These are phyloP conservation scores for Paecilomyces dactylethromorphus DNA, from an alignment of 2,329 filamentous ascomycete genomes.

Conservation along the genomic window DNA sequence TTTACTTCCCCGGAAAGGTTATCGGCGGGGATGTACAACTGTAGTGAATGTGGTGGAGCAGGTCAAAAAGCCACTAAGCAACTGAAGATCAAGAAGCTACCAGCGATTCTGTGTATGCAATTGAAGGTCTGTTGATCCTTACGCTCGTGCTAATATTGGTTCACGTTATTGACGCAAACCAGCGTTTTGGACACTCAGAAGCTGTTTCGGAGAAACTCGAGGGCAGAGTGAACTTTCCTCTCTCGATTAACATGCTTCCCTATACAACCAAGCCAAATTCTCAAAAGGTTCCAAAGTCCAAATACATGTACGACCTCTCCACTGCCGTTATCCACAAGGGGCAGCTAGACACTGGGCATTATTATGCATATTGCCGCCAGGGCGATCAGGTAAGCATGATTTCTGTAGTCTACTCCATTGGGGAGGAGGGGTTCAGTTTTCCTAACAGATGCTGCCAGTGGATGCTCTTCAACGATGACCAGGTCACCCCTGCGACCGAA, in stretches of 20 bases:
- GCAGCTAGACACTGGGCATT: conserved; percentile 87
- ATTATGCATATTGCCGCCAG: conserved; percentile 80
- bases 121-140: conserved; percentile 60
- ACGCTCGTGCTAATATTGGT: background rate
- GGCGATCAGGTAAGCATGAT: conserved; percentile 56
- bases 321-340: conserved; percentile 91
- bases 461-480: conserved; percentile 95
- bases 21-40: conserved; percentile 72
- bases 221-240: conserved; percentile 75
- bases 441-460: conserved; percentile 50
- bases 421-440: no score
- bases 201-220: conserved; percentile 79
- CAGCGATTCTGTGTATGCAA: conserved; percentile 85
- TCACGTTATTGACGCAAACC: conserved; percentile 3
- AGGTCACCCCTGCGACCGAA: conserved; percentile 75
- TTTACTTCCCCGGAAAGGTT: conserved; percentile 79
- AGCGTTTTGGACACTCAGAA: conserved; percentile 71
- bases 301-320: conserved; percentile 76
- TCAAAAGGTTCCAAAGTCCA: conserved; percentile 30
- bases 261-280: conserved; percentile 64
- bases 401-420: conserved; percentile 1
- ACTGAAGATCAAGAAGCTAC: conserved; percentile 74
- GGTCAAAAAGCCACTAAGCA: conserved; percentile 75
- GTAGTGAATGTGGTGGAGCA: conserved; percentile 67
- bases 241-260: conserved; percentile 82